Conservation (phyloP, 2,329 filamentous ascomycete genomes). For the Chrysoporthe puriensis region DNA sequence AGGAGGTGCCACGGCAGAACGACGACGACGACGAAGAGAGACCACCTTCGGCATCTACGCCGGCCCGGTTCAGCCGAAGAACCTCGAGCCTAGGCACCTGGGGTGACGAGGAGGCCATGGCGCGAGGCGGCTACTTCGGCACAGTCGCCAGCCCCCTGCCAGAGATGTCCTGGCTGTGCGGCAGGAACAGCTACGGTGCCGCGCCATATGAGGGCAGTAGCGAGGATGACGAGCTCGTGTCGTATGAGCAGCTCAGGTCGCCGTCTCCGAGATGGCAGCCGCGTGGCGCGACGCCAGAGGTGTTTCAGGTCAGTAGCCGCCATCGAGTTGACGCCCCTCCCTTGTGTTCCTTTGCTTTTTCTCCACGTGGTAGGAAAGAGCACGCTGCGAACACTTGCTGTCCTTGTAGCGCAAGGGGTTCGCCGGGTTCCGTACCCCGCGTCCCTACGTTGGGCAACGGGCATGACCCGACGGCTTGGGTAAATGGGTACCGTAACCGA, state of each 20-base stretch:
- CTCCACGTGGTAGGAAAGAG: background rate
- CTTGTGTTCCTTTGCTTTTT: background rate
- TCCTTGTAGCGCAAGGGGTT: conserved; percentile 10
- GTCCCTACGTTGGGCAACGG: background rate
- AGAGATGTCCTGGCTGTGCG: conserved; percentile 10
- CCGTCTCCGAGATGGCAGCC: background rate
- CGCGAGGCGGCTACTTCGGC: conserved; percentile 19
- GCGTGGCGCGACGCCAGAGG: background rate
- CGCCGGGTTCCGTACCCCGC: conserved; percentile 22
- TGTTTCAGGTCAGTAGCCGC: background rate
- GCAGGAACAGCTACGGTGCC: conserved; percentile 12
- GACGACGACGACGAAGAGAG: background rate
- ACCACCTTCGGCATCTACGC: background rate
- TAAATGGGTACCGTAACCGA: conserved; percentile 27
- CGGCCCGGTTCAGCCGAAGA: background rate
- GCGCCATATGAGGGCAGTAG: background rate
- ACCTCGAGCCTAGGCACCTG: conserved; percentile 3
- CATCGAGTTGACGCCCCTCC: too few relatives aligned
- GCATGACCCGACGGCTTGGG: conserved; percentile 16
- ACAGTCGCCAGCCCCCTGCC: conserved; percentile 14
- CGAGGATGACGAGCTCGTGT: background rate
- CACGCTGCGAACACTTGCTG: background rate
- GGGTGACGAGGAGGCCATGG: conserved; percentile 8
- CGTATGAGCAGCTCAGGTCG: background rate
- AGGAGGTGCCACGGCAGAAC: background rate